Base-by-base conservation (phyloP, 2,329 filamentous ascomycete species). In the Venturia asperata region DNA sequence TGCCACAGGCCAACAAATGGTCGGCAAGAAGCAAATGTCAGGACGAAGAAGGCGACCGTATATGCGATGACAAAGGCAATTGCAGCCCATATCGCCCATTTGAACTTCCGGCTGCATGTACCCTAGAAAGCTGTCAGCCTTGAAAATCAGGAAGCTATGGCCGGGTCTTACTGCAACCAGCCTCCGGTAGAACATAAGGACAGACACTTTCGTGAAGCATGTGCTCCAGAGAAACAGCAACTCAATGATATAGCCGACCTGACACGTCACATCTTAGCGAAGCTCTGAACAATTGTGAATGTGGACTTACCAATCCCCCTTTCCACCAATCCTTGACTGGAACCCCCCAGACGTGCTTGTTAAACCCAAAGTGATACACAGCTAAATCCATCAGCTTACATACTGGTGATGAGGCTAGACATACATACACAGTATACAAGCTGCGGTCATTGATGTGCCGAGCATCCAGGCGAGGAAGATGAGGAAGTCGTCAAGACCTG, bases 281-380 rank as follows among this genome's bases (percentile, higher is more conserved):
- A 21, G 49, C 19, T 6, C n/a, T 37, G n/a, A n/a, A 0, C 11
- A 4, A 43, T 21, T 30, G 61, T 45, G n/a, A 5, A 30, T 2
- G n/a, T 17, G 13, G 7, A 45, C 60, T 13, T 67, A 72, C 71
- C 64, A 70, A 49, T 17, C 68, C 70, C 47, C 69, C 67, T 4
- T 58, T 55, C 34, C 39, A 61, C 41, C 68, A 68, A 66, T 61
- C 66, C 61, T 24, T 42, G 10, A 1, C 34, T 30, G 70, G 70
- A 11, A 73, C 69, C 61, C 77, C 74, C 75, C 75, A 77, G n/a
- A 74, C 69, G 62, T 77, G 74, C 37, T 73, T 69, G 47, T 74
- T 70, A n/a, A 74, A 73, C 24, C 72, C 68, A 64, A 67, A 72
- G 6, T 66, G 66, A 39, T 72, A 45, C 11, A 70, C 69, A 15